Evolutionary conservation across 768 basidiomycete genomes (phyloP), one percentile per base, ranked within the genome.

Genomic region (Mrakia frigida): DNA sequence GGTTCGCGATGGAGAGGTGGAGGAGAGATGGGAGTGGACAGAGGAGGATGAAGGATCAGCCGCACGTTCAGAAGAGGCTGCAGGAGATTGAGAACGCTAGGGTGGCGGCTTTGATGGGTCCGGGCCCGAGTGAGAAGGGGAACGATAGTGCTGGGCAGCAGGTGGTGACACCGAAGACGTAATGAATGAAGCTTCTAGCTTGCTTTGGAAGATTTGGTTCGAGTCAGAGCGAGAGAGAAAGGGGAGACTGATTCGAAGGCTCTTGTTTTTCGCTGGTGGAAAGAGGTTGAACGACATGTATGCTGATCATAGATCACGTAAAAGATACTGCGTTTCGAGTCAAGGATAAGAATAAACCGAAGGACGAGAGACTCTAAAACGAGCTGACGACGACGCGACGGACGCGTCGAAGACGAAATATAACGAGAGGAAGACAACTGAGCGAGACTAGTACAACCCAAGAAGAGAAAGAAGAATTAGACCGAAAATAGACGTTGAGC

Each of bases 1-100:
- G 31, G 53, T 68, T 52, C 43, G 35, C 31, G 23, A 28, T 75
- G 52, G 74, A 69, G 67, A 52, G 65, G 52, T 65, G 68, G 65
- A 46, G 74, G 41, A 74, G 28, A 23, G 65, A 52, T 11, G 74
- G 74, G 28, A 16, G 43, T 18, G 74, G 63, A 3, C 74, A 75
- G 74, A 53, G 67, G 35, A 53, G 21, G 53, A n/a, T 68, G 65
- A 68, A 23, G 33, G 35, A 68, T n/a, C 9, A 25, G 65, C 65
- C 65, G 65, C 23, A 23, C 3, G 65, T 39, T 11, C 14, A 68
- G 65, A 37, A 21, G 65, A 68, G 39, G 37, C 18, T 68, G 65
- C 25, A n/a, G 65, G 65, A 37, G 65, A 25, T 11, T 16, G 65
- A 68, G 37, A 68, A 39, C 35, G 35, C 35, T 7, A 68, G 65